phyloP scores from a whole-genome alignment of 805 yeast species.

The Debaryomyces tyrocola region DNA sequence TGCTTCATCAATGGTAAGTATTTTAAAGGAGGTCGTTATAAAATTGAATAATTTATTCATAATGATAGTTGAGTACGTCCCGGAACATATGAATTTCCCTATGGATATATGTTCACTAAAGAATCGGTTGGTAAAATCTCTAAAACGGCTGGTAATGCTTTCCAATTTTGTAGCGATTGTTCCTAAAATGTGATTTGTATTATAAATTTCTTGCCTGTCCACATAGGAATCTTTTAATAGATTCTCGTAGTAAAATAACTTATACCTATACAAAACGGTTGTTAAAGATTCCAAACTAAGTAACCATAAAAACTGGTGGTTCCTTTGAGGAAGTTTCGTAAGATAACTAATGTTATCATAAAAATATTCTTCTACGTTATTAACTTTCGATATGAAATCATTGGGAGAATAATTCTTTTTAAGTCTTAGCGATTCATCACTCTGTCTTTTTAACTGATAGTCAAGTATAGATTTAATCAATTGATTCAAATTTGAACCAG shows the following conservation, averaged over 20 bases:
- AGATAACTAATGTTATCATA: slow-evolving; percentile 12
- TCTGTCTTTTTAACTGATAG: not conserved
- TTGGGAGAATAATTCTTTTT: not conserved
- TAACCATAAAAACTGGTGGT: slow-evolving; percentile 23
- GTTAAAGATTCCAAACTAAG: slow-evolving; percentile 8
- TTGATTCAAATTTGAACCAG: not conserved
- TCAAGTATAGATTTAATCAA: slow-evolving; percentile 1
- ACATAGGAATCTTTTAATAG: not conserved
- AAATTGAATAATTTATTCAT: not conserved
- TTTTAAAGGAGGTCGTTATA: not conserved
- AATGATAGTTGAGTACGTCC: not conserved
- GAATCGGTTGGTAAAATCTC: not conserved
- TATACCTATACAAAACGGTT: slow-evolving; percentile 5
- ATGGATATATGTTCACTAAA: not conserved
- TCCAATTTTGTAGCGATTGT: slow-evolving; percentile 3
- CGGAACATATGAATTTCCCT: not conserved
- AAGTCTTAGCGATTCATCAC: not conserved
- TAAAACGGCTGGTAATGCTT: not conserved
- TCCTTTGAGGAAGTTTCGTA: slow-evolving; percentile 5
- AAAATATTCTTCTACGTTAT: slow-evolving; percentile 18
- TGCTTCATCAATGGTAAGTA: slow-evolving; percentile 7
- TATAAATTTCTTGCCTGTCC: not conserved
- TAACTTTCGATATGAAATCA: slow-evolving; percentile 7
- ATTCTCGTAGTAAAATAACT: slow-evolving; percentile 4
- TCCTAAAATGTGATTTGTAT: not conserved